Base-by-base conservation (phyloP, 345 rosid species). In the Hibiscus trionum region DNA sequence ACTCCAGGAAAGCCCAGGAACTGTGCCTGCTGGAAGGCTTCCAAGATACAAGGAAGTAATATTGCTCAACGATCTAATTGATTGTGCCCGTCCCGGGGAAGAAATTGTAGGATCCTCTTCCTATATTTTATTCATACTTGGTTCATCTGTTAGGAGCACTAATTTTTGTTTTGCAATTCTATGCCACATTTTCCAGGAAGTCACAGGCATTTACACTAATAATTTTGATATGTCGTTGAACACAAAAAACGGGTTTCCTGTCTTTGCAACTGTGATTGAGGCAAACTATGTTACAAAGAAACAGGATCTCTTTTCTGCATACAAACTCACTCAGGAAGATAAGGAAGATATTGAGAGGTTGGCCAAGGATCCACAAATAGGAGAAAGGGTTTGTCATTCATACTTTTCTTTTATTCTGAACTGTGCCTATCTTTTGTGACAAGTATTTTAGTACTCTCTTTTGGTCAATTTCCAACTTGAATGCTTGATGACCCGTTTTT, bases 21-120 rank as follows among this genome's bases (percentile, higher is more conserved):
- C 91, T 67, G 99, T 95, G 61, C 99, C 99, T 73, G 99, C 99
- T 27, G 99, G 99, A 49, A 86, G 98, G 76, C 98, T 95, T 78
- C 98, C 99, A 64, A 88, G 99, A 90, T 88, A 89, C 88, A 95
- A 95, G 83, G 98, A 95, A 88, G 96, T 95, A 76, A 95, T 95
- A 75, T 77, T 92, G 73, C 73, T 95, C 76, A 92, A 92, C 77
- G 99, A 95, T 79, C 86, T 95, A 77, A 95, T 92, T 75, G 98
- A 89, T 78, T 95, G 99, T 64, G 99, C 99, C 44, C 93, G 96
- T 71, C 97, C 97, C 27, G 99, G 98, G 47, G 99, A 95, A 83
- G 98, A 92, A 84, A 90, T 95, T 80, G 99, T 95, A 84, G 5
- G 39, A 49, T 74, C 70, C 71, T 80, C 33, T 73, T 69, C 75